phyloP scores from a whole-genome alignment of 2,329 filamentous ascomycete genomes.

The Penicillium crustosum region DNA sequence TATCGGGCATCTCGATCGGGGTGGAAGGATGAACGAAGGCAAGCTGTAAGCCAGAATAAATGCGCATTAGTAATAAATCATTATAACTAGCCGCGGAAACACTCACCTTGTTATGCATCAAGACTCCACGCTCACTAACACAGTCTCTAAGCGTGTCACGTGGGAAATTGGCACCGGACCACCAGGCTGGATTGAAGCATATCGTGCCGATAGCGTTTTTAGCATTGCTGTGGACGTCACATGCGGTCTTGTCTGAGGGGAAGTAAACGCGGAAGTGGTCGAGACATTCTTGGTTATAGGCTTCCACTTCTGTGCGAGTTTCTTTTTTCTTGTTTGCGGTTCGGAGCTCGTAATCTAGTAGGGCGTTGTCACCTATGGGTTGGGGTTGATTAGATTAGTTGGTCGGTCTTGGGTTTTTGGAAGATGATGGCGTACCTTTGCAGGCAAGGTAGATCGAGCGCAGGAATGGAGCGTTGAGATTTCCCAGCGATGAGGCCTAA shows the following conservation, averaged over 20 bases:
- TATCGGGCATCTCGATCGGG: conserved; percentile 22
- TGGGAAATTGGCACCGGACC: conserved; percentile 69
- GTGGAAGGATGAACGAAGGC: conserved; percentile 21
- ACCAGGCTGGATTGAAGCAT: conserved; percentile 73
- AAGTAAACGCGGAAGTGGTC: conserved; percentile 74
- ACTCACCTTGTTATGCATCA: conserved; percentile 86
- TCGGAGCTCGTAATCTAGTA: conserved; percentile 45
- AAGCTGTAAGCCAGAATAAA: conserved; percentile 17
- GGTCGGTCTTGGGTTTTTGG: neutral
- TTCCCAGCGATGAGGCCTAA: conserved; percentile 78
- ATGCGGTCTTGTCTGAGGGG: conserved; percentile 72
- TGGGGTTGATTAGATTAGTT: neutral
- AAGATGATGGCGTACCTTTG: conserved; percentile 45
- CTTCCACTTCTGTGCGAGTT: conserved; percentile 27
- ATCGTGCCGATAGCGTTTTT: conserved; percentile 69
- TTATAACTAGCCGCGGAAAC: conserved; percentile 6
- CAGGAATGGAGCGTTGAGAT: conserved; percentile 68
- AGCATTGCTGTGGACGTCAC: conserved; percentile 50
- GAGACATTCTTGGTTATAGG: conserved; percentile 41
- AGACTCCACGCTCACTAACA: conserved; percentile 66
- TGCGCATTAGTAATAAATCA: neutral
- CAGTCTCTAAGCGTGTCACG: conserved; percentile 71
- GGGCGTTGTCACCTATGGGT: conserved; percentile 48
- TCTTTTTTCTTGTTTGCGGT: conserved; percentile 40
- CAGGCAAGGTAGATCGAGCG: conserved; percentile 58